Conservation (phyloP, 768 basidiomycete genomes). For the Agaricus blazei region DNA sequence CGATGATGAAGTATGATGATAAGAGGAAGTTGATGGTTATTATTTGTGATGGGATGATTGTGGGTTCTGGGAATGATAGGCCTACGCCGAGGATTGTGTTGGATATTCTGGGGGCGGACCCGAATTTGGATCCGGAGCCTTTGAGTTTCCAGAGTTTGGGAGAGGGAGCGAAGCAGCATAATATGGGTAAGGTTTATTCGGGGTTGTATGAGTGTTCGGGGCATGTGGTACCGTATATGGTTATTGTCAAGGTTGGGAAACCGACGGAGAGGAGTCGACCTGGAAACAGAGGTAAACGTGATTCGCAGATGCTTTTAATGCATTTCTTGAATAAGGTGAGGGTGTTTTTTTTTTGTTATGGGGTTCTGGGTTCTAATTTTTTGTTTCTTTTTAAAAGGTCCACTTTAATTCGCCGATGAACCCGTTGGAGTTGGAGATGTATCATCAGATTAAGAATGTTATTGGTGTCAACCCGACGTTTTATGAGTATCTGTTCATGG, state of each 20-base stretch:
- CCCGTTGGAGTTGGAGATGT: conserved; percentile 95
- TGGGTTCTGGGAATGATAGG: conserved; percentile 93
- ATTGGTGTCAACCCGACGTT: conserved; percentile 99
- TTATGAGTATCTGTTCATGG: conserved; percentile 92
- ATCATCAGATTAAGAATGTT: conserved; percentile 99
- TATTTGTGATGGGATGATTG: conserved; percentile 98
- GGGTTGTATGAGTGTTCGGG: conserved; percentile 91
- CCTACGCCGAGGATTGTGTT: conserved; percentile 95
- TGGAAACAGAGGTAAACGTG: conserved; percentile 97
- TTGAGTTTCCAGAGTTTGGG: conserved; percentile 92
- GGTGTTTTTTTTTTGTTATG: neutral
- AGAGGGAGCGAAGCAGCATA: conserved; percentile 93
- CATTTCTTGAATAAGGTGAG: conserved; percentile 94
- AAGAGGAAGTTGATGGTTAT: conserved; percentile 92
- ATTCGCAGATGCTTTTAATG: conserved; percentile 95
- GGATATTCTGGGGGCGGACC: conserved; percentile 92
- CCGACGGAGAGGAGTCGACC: conserved; percentile 90
- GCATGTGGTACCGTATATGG: conserved; percentile 93
- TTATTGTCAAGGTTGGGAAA: conserved; percentile 91
- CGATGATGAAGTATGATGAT: conserved; percentile 94
- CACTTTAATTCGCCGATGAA: conserved; percentile 97
- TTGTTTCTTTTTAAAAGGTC: conserved; percentile 45
- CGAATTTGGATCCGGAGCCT: conserved; percentile 91
- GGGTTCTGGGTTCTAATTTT: conserved; percentile 5
- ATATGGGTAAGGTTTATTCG: conserved; percentile 97